Evolutionary conservation across 768 basidiomycete genomes (phyloP).

Genomic region (Suillus fuscotomentosus): DNA sequence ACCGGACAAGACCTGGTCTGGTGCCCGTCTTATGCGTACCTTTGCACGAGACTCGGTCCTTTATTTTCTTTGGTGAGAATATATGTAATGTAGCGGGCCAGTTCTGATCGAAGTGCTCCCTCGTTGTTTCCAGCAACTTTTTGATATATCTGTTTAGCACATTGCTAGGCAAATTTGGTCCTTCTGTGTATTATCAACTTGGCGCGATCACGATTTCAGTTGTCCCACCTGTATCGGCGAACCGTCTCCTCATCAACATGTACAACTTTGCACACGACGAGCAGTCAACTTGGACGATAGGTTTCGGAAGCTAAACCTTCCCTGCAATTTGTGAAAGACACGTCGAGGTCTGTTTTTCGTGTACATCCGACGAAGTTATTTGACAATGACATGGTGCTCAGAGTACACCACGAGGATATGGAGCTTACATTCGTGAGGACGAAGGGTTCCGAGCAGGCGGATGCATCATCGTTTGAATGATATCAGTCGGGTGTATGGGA

Average conservation of each 20-base stretch:
- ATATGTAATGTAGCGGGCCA: background rate
- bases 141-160: constrained; percentile 7
- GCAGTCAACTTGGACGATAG: background rate
- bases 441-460: background rate
- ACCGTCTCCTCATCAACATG: constrained; percentile 1
- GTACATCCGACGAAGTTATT: background rate
- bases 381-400: background rate
- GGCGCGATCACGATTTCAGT: constrained; percentile 6
- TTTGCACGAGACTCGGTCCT: constrained; percentile 9
- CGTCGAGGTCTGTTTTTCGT: background rate
- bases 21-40: constrained; percentile 5
- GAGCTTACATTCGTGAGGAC: background rate
- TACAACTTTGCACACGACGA: background rate
- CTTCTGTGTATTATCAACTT: constrained; percentile 4
- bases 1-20: constrained; percentile 9
- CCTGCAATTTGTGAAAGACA: background rate
- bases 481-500: background rate
- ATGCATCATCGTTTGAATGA: background rate
- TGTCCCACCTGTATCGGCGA: constrained; percentile 1
- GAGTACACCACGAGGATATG: background rate
- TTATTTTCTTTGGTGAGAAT: constrained; percentile 6
- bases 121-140: constrained; percentile 4
- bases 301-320: too few species aligned
- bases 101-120: background rate
- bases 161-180: background rate